Evolutionary conservation across 164 flowering plant species (phyloP).

Genomic region (Nelumbo lutea): DNA sequence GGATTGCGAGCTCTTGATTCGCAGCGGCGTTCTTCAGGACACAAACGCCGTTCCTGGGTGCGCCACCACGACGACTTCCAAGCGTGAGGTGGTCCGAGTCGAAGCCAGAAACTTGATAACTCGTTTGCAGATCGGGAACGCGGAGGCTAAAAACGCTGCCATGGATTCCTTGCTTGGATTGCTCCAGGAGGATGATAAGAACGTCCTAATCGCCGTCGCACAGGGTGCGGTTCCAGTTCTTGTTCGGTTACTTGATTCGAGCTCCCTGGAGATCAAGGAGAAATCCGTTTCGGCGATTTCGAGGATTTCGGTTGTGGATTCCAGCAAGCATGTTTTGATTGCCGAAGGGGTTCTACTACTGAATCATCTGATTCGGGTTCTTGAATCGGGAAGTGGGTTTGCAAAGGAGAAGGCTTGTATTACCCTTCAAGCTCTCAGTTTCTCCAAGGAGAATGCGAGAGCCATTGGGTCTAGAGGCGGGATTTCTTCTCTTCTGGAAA

Average conservation of each 20-base stretch:
- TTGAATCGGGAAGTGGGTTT: conserved; percentile 79
- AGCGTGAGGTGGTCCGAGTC: conserved; percentile 40
- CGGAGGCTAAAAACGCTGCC: conserved; percentile 56
- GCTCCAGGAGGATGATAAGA: conserved; percentile 72
- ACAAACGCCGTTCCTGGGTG: conserved; percentile 1
- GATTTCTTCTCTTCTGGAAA: conserved; percentile 67
- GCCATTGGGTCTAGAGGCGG: conserved; percentile 79
- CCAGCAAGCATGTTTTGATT: conserved; percentile 54
- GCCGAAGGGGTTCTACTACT: conserved; percentile 74
- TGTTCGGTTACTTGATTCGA: conserved; percentile 58
- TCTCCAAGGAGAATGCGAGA: conserved; percentile 74
- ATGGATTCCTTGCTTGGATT: conserved; percentile 57
- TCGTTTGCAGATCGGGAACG: conserved; percentile 74
- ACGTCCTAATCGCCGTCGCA: conserved; percentile 74
- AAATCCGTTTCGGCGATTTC: conserved; percentile 66
- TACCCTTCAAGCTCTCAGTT: conserved; percentile 58
- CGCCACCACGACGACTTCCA: conserved; percentile 12
- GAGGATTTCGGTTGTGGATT: conserved; percentile 65
- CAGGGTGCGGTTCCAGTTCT: conserved; percentile 83
- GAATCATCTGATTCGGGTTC: conserved; percentile 63
- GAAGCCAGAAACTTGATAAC: conserved; percentile 62
- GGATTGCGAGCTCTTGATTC: conserved; percentile 46
- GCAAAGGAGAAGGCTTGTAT: conserved; percentile 77
- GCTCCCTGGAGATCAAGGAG: conserved; percentile 58
- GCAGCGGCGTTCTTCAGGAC: conserved; percentile 51